Conservation (phyloP, 305 asterid species). For the Ruellia speciosa region DNA sequence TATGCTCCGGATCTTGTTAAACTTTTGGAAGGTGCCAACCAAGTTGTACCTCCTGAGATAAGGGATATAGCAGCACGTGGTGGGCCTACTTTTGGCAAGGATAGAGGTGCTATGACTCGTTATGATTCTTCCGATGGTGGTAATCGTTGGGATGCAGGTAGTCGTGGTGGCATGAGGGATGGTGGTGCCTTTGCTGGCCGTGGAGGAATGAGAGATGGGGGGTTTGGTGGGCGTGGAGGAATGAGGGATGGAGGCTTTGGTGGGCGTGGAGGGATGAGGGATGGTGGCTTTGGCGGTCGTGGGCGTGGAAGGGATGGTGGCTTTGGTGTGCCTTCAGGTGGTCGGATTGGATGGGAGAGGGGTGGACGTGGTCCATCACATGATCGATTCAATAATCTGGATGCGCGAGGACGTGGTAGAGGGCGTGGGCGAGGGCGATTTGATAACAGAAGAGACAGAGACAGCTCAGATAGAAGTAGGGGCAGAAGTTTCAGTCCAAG, state of each 20-base stretch:
- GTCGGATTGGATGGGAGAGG: conserved; percentile 63
- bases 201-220: conserved; percentile 50
- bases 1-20: conserved; percentile 80
- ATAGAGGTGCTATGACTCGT: conserved; percentile 63
- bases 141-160: conserved; percentile 75
- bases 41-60: conserved; percentile 74
- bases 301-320: conserved; percentile 50
- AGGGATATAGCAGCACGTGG: conserved; percentile 84
- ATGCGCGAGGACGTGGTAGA: conserved; percentile 68
- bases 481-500: conserved; percentile 67
- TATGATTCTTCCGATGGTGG: conserved; percentile 50
- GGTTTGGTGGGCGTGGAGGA: conserved; percentile 54
- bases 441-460: conserved; percentile 67
- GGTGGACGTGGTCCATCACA: conserved; percentile 43
- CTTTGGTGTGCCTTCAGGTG: conserved; percentile 42
- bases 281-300: conserved; percentile 43
- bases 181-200: conserved; percentile 44
- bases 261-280: conserved; percentile 58
- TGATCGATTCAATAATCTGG: conserved; percentile 44
- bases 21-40: conserved; percentile 89
- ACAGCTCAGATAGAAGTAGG: conserved; percentile 49
- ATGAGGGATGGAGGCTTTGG: conserved; percentile 45
- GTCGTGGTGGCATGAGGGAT: conserved; percentile 51
- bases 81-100: conserved; percentile 57
- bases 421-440: conserved; percentile 73